These are phyloP conservation scores for Colletotrichum tamarilloi DNA, from an alignment of 2,329 filamentous ascomycete genomes.

Conservation along the genomic window DNA sequence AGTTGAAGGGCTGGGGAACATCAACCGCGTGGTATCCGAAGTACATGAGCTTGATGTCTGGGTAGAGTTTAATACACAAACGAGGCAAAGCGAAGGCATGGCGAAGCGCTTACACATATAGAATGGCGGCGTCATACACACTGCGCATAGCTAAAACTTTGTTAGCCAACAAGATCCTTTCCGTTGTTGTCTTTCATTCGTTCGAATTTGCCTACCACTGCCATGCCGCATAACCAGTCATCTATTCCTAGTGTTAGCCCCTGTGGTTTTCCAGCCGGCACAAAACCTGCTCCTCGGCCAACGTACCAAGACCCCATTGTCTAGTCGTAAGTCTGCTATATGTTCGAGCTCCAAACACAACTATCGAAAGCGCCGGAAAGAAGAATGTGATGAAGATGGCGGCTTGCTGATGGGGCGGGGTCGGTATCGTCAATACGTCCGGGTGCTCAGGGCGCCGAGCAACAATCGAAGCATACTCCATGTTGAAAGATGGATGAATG, in stretches of 20 bases:
- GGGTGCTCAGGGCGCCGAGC: constrained; percentile 36
- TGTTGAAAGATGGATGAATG: background rate
- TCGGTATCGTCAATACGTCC: constrained; percentile 44
- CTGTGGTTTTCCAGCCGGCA: background rate
- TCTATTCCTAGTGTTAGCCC: constrained; percentile 35
- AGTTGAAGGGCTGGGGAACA: constrained; percentile 13
- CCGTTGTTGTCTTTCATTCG: background rate
- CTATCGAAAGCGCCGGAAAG: constrained; percentile 44
- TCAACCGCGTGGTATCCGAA: constrained; percentile 41
- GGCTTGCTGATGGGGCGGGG: constrained; percentile 44
- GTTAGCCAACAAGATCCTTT: background rate
- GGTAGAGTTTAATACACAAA: background rate
- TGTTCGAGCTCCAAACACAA: constrained; percentile 41
- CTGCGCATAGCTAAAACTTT: constrained; percentile 31
- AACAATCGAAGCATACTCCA: constrained; percentile 21
- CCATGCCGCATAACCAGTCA: constrained; percentile 42
- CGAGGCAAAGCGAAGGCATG: background rate
- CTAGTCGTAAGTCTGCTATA: constrained; percentile 41
- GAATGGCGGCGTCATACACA: constrained; percentile 38
- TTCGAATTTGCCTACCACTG: constrained; percentile 33
- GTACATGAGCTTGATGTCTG: constrained; percentile 44
- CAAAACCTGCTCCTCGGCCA: background rate
- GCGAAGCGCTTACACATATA: constrained; percentile 42
- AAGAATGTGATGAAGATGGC: constrained; percentile 46
- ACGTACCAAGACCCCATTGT: constrained; percentile 42